A percentile compares a stretch with the other conserved stretches of the same genome.
Conservation (phyloP, 2,329 filamentous ascomycete species). For the Penicillium brevicompactum region DNA sequence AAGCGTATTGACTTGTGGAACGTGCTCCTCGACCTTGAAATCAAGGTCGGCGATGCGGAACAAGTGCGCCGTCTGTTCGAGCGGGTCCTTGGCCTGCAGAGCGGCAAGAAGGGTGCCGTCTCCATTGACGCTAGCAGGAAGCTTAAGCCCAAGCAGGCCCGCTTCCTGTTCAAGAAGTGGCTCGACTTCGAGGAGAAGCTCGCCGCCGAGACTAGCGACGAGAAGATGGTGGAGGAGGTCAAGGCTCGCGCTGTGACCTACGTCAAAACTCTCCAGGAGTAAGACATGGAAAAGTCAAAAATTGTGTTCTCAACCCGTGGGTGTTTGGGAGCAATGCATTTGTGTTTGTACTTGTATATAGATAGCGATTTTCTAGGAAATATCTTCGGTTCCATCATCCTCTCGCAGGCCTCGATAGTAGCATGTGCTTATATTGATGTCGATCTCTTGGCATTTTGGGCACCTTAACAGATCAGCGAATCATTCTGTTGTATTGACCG, state of each 20-base stretch:
- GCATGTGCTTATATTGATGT: not conserved
- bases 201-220: slow-evolving; percentile 55
- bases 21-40: slow-evolving; percentile 84
- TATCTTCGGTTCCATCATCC: slow-evolving; percentile 8
- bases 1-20: slow-evolving; percentile 94
- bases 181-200: slow-evolving; percentile 78
- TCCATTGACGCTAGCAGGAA: slow-evolving; percentile 53
- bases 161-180: slow-evolving; percentile 91
- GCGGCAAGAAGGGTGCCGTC: slow-evolving; percentile 35
- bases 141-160: slow-evolving; percentile 80
- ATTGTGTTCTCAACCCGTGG: slow-evolving; percentile 19
- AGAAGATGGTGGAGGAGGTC: slow-evolving; percentile 70
- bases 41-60: slow-evolving; percentile 60
- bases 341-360: slow-evolving; percentile 23
- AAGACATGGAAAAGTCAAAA: slow-evolving; percentile 18
- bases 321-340: slow-evolving; percentile 29
- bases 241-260: slow-evolving; percentile 71
- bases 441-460: not conserved
- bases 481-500: not conserved
- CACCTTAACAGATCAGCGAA: not conserved
- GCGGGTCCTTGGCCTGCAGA: slow-evolving; percentile 61
- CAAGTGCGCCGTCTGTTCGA: slow-evolving; percentile 80
- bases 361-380: slow-evolving; percentile 22
- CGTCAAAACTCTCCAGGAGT: slow-evolving; percentile 53
- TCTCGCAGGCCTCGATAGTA: not conserved